Percentiles rank a stretch among this genome's conserved stretches.
phyloP scores from a whole-genome alignment of 1,284 basidiomycete genomes.

The Trametes sp. region DNA sequence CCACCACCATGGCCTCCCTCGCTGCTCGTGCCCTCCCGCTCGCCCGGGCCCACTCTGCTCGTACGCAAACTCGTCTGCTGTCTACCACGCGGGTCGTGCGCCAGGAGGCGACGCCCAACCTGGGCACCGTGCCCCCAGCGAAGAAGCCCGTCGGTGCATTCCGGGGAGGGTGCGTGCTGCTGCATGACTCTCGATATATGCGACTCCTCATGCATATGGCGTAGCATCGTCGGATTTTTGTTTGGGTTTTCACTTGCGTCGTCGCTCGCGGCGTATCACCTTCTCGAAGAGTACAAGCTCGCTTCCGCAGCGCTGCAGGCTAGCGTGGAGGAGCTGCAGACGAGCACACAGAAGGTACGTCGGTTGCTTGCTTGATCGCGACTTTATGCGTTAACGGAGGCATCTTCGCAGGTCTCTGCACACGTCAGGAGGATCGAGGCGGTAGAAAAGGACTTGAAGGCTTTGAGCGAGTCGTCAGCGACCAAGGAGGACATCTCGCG shows the following conservation, averaged over 20 bases:
- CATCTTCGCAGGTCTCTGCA: conserved; percentile 88
- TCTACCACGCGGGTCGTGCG: conserved; percentile 50
- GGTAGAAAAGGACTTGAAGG: conserved; percentile 89
- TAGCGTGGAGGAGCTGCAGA: conserved; percentile 87
- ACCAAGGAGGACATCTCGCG: conserved; percentile 82
- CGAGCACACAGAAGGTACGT: conserved; percentile 81
- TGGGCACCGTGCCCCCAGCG: conserved; percentile 63
- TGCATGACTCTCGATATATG: not conserved
- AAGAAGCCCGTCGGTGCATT: conserved; percentile 88
- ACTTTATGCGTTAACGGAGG: too few species aligned
- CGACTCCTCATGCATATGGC: conserved; percentile 2
- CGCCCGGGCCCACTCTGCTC: conserved; percentile 37
- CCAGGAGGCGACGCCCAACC: conserved; percentile 56
- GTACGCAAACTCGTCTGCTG: conserved; percentile 39
- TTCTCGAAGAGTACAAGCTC: conserved; percentile 90
- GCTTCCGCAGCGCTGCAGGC: conserved; percentile 85
- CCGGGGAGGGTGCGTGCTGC: conserved; percentile 76
- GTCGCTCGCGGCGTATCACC: conserved; percentile 85
- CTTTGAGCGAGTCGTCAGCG: conserved; percentile 69
- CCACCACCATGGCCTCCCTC: conserved; percentile 48
- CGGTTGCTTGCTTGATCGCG: conserved; percentile 1
- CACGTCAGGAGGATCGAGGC: conserved; percentile 87
- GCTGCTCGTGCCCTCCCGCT: conserved; percentile 49
- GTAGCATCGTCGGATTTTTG: conserved; percentile 87
- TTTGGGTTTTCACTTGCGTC: conserved; percentile 89